These are phyloP conservation scores for Hordeum pubiflorum DNA, from an alignment of 202 grass and related monocot genomes.

Conservation along the genomic window DNA sequence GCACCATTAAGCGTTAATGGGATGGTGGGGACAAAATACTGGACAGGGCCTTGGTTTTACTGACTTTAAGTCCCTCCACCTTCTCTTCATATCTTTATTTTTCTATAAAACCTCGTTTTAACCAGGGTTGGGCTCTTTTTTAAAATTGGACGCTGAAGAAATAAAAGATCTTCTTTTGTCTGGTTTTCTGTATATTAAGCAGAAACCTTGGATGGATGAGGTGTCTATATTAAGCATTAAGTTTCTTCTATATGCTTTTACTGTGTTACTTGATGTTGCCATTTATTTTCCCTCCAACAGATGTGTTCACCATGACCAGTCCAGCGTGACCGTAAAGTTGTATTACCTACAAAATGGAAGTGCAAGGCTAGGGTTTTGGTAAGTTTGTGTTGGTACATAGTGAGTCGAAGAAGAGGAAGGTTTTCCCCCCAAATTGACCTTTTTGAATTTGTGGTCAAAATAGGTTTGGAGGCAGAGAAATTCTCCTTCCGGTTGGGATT, in stretches of 20 bases:
- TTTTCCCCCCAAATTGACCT: slow-evolving; percentile 18
- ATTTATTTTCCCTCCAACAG: slow-evolving; percentile 38
- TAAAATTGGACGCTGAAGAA: background rate
- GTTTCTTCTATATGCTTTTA: background rate
- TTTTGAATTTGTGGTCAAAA: slow-evolving; percentile 22
- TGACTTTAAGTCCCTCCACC: background rate
- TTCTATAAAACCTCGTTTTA: background rate
- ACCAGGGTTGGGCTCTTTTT: background rate
- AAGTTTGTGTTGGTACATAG: slow-evolving; percentile 29
- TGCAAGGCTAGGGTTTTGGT: slow-evolving; percentile 96
- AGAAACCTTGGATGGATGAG: background rate
- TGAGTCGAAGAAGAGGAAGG: background rate
- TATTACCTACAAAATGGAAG: slow-evolving; percentile 99
- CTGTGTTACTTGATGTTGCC: background rate
- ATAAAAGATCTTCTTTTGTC: background rate
- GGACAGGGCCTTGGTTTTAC: slow-evolving; percentile 11
- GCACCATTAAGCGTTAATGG: background rate
- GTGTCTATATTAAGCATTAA: background rate
- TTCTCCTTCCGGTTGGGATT: slow-evolving; percentile 92
- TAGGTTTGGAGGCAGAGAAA: slow-evolving; percentile 82
- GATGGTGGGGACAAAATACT: background rate
- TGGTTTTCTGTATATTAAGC: background rate
- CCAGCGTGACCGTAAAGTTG: slow-evolving; percentile 76
- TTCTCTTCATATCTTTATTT: background rate
- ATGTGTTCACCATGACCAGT: slow-evolving; percentile 77